Percentiles rank a stretch among this genome's conserved stretches.
These are phyloP conservation scores for Holtermannia corniformis DNA, from an alignment of 768 basidiomycete genomes.

Conservation along the genomic window DNA sequence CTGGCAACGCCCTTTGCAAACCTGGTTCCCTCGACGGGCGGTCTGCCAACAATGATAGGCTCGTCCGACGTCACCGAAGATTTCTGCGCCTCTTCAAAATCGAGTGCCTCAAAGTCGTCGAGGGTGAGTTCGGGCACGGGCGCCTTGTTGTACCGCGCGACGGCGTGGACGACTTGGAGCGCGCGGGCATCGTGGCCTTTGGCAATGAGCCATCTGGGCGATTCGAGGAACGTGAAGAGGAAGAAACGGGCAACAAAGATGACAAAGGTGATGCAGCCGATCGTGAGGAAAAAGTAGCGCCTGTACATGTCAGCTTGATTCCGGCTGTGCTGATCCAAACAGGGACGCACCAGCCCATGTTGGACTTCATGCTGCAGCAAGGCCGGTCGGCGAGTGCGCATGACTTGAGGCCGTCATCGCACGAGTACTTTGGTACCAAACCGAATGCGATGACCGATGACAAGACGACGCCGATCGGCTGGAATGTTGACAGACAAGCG, in stretches of 20 bases:
- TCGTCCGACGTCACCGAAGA: neutral
- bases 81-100: constrained; percentile 19
- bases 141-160: constrained; percentile 42
- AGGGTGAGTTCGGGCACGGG: constrained; percentile 36
- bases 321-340: neutral
- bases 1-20: constrained; percentile 1
- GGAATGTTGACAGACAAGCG: constrained; percentile 46
- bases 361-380: constrained; percentile 47
- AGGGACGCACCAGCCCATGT: constrained; percentile 49
- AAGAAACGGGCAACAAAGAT: constrained; percentile 53
- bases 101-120: constrained; percentile 40
- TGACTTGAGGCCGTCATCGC: constrained; percentile 31
- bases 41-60: neutral
- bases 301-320: neutral
- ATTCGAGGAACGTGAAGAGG: constrained; percentile 55
- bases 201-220: constrained; percentile 54
- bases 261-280: constrained; percentile 45
- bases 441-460: constrained; percentile 52
- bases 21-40: neutral
- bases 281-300: constrained; percentile 50
- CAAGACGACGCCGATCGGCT: constrained; percentile 47
- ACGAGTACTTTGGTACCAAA: constrained; percentile 53
- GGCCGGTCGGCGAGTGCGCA: constrained; percentile 36
- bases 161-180: constrained; percentile 44
- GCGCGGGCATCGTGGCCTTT: constrained; percentile 54